Base-by-base conservation (phyloP, 352 stramenopile species). In the Phytophthora meadii region DNA sequence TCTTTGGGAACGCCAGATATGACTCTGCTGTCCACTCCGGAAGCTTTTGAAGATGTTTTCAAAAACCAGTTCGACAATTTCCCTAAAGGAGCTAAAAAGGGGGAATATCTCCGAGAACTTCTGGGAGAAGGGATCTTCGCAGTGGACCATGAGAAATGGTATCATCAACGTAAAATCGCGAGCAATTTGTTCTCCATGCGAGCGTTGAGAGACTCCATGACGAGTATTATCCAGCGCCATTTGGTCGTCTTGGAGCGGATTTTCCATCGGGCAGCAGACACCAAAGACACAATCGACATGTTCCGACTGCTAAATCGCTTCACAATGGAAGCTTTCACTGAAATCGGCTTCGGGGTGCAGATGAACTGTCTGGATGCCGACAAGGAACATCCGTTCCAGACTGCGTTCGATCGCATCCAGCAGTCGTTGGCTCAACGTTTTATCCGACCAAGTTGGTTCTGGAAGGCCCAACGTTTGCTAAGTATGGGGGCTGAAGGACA, bases 1-100 rank as follows among this genome's bases (percentile, higher is more conserved):
- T 65, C 71, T 14, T 42, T 80, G 5, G 72, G 71, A 4, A 73
- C 62, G 0, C 67, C 63, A 5, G 68, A 84, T 12, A 56, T 76
- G 49, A 64, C 66, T 11, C 45, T 86, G 14, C 10, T 88, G 2
- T 83, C 67, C 28, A 88, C 74, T 12, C 66, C 68, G 14, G 34
- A 80, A 39, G 54, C 57, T 0, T 72, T 87, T 24, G 81, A 89
- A 25, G 81, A 89, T 45, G 76, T 87, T 32, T 61, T 81, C 53
- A 84, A 86, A 53, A 86, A 67, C 19, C 70, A 93, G 17, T 96
- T 94, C 49, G 74, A 84, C 32, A 84, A 74, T 50, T 95, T 93
- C 57, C 62, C 72, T 2, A 95, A 95, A 67, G 85, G 68, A 36
- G 37, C 65, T 2, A 67, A 69, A 50, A 72, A 74, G 39, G 45